A percentile compares a stretch with the other conserved stretches of the same genome.
phyloP scores from a whole-genome alignment of 192 early-diverging fungal species.

The Linderina pennispora region DNA sequence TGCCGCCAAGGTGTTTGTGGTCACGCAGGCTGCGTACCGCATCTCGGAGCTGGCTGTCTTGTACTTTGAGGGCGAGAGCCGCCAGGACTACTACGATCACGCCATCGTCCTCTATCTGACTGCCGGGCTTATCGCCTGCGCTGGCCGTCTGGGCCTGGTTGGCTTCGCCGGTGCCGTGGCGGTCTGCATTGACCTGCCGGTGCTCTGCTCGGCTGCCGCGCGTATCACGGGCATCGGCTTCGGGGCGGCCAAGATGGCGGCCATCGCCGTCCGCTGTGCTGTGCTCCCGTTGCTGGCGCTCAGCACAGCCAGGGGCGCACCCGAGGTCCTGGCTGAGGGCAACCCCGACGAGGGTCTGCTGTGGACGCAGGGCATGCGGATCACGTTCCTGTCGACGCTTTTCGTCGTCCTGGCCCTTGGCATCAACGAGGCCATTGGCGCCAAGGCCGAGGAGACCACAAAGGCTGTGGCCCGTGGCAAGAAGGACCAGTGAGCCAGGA shows the following conservation, averaged over 20 bases:
- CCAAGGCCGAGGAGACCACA: neutral
- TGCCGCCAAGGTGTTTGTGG: conserved; percentile 4
- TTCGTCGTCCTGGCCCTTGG: neutral
- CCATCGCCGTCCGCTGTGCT: too few relatives aligned
- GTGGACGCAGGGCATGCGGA: neutral
- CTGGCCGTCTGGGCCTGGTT: neutral
- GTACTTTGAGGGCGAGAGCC: conserved; percentile 2
- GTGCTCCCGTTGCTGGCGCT: too few relatives aligned
- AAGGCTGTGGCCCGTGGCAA: too few relatives aligned
- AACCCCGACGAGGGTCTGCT: too few relatives aligned
- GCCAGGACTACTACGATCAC: neutral
- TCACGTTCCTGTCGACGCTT: neutral
- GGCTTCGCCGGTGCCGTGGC: neutral
- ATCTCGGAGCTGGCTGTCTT: conserved; percentile 1
- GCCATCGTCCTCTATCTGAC: neutral
- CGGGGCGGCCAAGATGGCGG: neutral
- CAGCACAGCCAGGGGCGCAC: too few relatives aligned
- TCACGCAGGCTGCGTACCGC: conserved; percentile 9
- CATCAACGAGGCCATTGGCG: neutral
- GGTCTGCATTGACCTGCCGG: neutral
- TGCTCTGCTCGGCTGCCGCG: neutral
- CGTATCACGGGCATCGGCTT: neutral
- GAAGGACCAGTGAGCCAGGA: too few relatives aligned
- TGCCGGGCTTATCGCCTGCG: neutral
- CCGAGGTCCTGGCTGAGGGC: too few relatives aligned